Evolutionary conservation across 164 flowering plant species (phyloP).

Genomic region (Platanus orientalis): DNA sequence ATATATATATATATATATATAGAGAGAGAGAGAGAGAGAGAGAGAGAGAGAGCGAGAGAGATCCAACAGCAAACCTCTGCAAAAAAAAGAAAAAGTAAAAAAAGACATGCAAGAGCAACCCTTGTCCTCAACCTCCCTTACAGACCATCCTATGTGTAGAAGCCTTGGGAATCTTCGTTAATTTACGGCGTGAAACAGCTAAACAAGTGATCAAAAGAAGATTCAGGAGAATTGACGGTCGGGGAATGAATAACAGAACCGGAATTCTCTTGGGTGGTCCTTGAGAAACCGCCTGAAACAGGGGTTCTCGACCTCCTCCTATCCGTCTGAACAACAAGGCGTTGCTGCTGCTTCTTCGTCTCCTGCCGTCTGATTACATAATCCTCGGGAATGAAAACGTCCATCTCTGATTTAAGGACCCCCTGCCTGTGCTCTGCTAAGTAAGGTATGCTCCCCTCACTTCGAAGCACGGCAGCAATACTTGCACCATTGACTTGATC

Average conservation of each 20-base stretch:
- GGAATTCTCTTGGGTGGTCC: neutral
- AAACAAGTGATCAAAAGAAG: neutral
- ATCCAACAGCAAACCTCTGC: no score
- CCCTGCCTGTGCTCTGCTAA: no score
- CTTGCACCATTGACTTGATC: no score
- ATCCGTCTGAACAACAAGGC: conserved; percentile 4
- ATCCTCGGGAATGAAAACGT: conserved; percentile 18
- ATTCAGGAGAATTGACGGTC: conserved; percentile 4
- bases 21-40: no score
- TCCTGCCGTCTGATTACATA: conserved; percentile 18
- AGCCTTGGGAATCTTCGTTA: no score
- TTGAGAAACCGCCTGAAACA: neutral
- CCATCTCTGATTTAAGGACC: no score
- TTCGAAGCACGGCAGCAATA: no score
- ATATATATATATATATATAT: no score
- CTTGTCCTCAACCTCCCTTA: neutral
- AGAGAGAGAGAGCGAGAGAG: no score
- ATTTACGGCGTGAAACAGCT: conserved; percentile 13
- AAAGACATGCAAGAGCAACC: no score
- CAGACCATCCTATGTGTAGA: neutral
- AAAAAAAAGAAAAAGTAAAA: no score
- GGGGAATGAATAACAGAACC: conserved; percentile 1
- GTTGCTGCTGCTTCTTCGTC: conserved; percentile 14
- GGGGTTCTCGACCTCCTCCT: neutral
- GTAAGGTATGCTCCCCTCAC: no score